Percentiles rank a stretch among this genome's conserved stretches.
phyloP scores from a whole-genome alignment of 2,329 filamentous ascomycete genomes.

The Botryotinia narcissicola region DNA sequence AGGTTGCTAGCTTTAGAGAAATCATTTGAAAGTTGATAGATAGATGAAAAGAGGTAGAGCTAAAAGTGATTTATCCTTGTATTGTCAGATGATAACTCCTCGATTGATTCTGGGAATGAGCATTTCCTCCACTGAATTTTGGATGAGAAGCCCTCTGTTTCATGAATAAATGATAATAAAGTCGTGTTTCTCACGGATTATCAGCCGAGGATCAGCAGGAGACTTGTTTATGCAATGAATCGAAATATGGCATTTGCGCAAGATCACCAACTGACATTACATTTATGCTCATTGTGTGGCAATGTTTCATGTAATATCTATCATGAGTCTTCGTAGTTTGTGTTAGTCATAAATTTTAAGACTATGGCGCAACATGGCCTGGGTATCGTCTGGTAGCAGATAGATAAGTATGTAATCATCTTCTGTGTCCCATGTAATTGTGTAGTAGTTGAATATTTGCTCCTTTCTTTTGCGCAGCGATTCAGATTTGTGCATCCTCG shows the following conservation, averaged over 20 bases:
- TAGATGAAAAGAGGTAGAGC: neutral
- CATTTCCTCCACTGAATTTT: neutral
- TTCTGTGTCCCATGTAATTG: no score
- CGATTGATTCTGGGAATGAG: neutral
- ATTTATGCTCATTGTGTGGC: neutral
- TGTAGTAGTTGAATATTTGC: no score
- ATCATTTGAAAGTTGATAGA: neutral
- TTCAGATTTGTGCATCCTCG: no score
- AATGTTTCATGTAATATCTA: neutral
- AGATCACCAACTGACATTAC: neutral
- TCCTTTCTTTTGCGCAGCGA: no score
- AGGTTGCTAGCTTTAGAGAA: neutral
- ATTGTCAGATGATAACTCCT: neutral
- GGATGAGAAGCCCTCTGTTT: neutral
- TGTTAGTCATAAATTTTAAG: neutral
- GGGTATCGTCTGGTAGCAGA: neutral
- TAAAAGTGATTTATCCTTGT: neutral
- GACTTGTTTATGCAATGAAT: neutral
- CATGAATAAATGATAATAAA: neutral
- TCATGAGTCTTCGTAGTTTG: neutral
- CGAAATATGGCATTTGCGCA: neutral
- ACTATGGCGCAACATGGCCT: neutral
- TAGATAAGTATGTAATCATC: neutral
- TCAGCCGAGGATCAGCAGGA: no score
- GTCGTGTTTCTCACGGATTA: no score